Evolutionary conservation across 192 early-diverging fungal genomes (phyloP).

Genomic region (Coemansia sp.): DNA sequence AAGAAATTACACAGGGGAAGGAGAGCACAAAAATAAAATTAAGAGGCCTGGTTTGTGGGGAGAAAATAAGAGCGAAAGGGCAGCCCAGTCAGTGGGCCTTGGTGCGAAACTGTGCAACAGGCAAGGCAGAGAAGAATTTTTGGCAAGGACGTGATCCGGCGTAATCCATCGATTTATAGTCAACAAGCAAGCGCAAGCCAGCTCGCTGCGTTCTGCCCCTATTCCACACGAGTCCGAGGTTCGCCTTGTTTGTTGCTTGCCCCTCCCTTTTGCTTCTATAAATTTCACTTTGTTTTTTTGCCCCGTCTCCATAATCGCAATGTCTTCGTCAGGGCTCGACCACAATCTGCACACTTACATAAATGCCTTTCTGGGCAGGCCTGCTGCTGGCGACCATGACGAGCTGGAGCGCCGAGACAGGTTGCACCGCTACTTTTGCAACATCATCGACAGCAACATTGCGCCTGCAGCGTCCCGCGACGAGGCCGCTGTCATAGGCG

Average conservation of each 20-base stretch:
- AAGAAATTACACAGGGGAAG: background rate
- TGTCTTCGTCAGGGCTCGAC: conserved; percentile 27
- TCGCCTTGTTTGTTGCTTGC: too few relatives aligned
- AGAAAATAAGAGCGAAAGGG: background rate
- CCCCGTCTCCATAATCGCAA: background rate
- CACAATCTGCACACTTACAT: conserved; percentile 32
- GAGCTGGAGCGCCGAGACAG: conserved; percentile 21
- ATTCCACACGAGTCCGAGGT: too few relatives aligned
- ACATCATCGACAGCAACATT: conserved; percentile 42
- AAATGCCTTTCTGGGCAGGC: conserved; percentile 35
- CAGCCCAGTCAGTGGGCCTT: background rate
- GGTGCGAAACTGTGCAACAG: too few relatives aligned
- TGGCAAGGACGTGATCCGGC: too few relatives aligned
- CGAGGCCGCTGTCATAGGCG: conserved; percentile 19
- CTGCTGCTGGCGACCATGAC: background rate
- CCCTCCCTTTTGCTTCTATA: background rate
- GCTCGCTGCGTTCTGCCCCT: too few relatives aligned
- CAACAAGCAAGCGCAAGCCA: too few relatives aligned
- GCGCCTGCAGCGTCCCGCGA: conserved; percentile 10
- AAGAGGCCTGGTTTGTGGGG: too few relatives aligned
- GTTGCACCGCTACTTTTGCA: conserved; percentile 24
- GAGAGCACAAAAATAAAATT: background rate
- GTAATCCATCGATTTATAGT: too few relatives aligned
- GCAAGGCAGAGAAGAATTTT: conserved; percentile 3
- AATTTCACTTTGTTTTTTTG: background rate